A percentile compares a stretch with the other conserved stretches of the same genome.
Evolutionary conservation across 495 filamentous ascomycete species (phyloP).

Genomic region (Aspergillus campestris): DNA sequence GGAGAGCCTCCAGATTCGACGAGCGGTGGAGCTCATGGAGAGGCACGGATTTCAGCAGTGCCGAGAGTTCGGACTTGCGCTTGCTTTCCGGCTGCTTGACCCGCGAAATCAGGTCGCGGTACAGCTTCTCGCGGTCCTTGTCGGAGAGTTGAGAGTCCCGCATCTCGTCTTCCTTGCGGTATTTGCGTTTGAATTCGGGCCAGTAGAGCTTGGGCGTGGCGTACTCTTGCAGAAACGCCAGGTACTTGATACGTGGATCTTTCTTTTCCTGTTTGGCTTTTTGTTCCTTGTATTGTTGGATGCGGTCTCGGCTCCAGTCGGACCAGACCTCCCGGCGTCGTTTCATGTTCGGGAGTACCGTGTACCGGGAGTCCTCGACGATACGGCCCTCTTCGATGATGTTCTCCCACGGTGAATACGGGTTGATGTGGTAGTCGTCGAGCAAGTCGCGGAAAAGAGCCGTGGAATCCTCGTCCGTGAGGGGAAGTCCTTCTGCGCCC

Average conservation of each 20-base stretch:
- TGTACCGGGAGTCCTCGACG: constrained; percentile 80
- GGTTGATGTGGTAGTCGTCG: constrained; percentile 70
- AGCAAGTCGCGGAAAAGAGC: constrained; percentile 81
- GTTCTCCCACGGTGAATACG: constrained; percentile 88
- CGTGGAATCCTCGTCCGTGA: constrained; percentile 59
- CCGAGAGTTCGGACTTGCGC: constrained; percentile 69
- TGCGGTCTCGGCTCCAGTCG: constrained; percentile 67
- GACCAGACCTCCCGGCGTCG: constrained; percentile 72
- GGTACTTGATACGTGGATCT: constrained; percentile 77
- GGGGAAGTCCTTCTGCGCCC: constrained; percentile 54
- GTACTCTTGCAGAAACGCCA: constrained; percentile 70
- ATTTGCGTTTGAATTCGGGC: constrained; percentile 92
- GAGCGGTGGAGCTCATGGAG: constrained; percentile 56
- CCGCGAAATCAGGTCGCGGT: constrained; percentile 75
- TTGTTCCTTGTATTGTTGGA: constrained; percentile 59
- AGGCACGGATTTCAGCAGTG: constrained; percentile 64
- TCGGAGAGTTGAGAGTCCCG: constrained; percentile 64
- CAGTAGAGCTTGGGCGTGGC: constrained; percentile 90
- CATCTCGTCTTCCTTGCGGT: constrained; percentile 74
- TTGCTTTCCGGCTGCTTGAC: constrained; percentile 67
- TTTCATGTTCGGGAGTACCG: constrained; percentile 70
- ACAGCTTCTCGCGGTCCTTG: constrained; percentile 85
- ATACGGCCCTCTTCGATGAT: constrained; percentile 74
- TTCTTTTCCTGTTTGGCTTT: constrained; percentile 71
- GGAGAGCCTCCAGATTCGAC: constrained; percentile 55